Base-by-base conservation (phyloP, 1,284 basidiomycete species). In the Coniophora puteana region DNA sequence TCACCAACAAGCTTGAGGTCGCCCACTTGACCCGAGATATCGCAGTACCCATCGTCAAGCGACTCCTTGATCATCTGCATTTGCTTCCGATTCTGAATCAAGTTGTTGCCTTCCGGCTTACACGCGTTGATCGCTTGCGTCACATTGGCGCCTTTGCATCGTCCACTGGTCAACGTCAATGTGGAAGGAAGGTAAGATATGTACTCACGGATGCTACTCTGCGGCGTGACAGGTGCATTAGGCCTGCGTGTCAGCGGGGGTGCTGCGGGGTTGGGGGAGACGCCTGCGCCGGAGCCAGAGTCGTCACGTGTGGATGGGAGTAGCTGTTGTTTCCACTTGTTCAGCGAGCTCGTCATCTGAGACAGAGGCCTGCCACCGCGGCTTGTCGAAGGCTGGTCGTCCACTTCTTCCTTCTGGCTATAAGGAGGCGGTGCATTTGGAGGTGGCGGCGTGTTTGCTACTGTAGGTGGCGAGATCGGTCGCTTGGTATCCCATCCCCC, bases 21-120 rank as follows among this genome's bases (percentile, higher is more conserved):
- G 2, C 78, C 80, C 11, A 69, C 68, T 36, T 76, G 71, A 2
- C 87, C 89, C 37, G 80, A 82, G 7, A 83, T 66, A 61, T 93
- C 91, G 50, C 91, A 93, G 57, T 93, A 93, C 3, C 85, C 80
- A 46, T 88, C 83, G 50, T 90, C 74, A 23, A 83, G 51, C 2
- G 78, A 77, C 57, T 94, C 91, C 48, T 80, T 83, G 14, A 93
- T 80, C 36, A 76, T 71, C 47, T 76, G 75, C 75, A 90, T 86
- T 24, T 77, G 69, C 52, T 82, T 71, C 41, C 79, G 67, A 51
- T 84, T 87, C 39, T 72, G 71, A 8, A 86, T 53, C 20, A 89
- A 58, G 35, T 77, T 73, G 4, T 72, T 72, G 25, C 71, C 76
- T 59, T 92, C 89, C 5, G 80, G 76, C 36, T 78, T 73, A 59